phyloP scores from a whole-genome alignment of 2,329 filamentous ascomycete genomes.

The Fusarium equiseti region DNA sequence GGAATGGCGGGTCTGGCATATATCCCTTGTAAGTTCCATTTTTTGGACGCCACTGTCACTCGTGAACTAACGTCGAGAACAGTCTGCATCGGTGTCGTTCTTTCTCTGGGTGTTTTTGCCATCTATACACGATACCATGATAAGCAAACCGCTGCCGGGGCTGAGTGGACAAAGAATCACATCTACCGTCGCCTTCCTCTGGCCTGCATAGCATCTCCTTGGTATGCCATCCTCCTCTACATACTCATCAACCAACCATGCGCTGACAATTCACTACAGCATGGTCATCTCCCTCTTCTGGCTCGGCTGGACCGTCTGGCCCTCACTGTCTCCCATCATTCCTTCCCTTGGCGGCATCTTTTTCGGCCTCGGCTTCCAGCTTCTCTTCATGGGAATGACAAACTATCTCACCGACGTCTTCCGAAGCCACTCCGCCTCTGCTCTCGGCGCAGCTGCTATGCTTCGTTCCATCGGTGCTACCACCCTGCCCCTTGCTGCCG shows the following conservation, averaged over 20 bases:
- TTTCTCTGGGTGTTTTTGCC: conserved; percentile 42
- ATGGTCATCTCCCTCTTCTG: conserved; percentile 69
- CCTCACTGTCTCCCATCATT: conserved; percentile 48
- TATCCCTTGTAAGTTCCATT: conserved; percentile 56
- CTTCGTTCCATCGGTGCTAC: conserved; percentile 52
- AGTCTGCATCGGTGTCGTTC: conserved; percentile 46
- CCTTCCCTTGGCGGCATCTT: conserved; percentile 58
- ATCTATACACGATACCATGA: conserved; percentile 49
- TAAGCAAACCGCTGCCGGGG: conserved; percentile 42
- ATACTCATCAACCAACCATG: background rate
- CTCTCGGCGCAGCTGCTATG: conserved; percentile 51
- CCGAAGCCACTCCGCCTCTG: conserved; percentile 52
- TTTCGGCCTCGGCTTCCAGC: conserved; percentile 54
- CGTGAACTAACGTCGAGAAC: background rate
- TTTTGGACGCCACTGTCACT: background rate
- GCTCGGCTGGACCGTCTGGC: conserved; percentile 69
- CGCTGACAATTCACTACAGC: conserved; percentile 44
- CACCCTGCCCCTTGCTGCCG: conserved; percentile 50
- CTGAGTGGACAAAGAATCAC: conserved; percentile 50
- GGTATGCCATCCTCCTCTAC: conserved; percentile 60
- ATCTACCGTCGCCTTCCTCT: conserved; percentile 55
- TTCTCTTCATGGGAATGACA: conserved; percentile 53
- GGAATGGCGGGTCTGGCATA: conserved; percentile 62
- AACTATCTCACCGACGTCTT: conserved; percentile 54
- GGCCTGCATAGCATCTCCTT: conserved; percentile 70